Base-by-base conservation (phyloP, 164 flowering plant genomes). In the Tetrastigma voinierianum region DNA sequence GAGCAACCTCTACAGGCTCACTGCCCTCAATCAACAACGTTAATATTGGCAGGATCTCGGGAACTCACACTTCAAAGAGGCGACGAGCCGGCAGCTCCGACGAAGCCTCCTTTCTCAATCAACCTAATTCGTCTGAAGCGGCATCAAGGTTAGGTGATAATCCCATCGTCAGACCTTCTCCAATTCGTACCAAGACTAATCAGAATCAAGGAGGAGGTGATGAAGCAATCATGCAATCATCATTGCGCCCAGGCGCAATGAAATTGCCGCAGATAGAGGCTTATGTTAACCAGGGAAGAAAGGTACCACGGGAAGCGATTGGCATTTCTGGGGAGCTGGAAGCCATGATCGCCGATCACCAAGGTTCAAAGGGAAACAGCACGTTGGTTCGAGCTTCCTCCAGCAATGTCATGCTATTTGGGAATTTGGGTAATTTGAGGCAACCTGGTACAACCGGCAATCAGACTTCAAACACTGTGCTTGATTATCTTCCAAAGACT, bases 301-400 rank as follows among this genome's bases (percentile, higher is more conserved):
- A 63, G 60, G 88, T 77, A 3, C 83, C 87, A 0, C n/a, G 78
- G 54, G 86, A 74, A 45, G 62, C 78, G 0, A 59, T n/a, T 9
- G 85, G 91, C 0, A 67, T 90, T 8, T 87, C 96, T 1, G 96
- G 91, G 0, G 97, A 89, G 83, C 91, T 93, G 0, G 98, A 91
- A 14, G 84, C 73, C 72, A 77, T 87, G 77, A 81, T 91, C 32
- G 44, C 70, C 1, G 96, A 93, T 72, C 82, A 87, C 55, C 92
- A 85, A 51, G 76, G 67, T 45, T 2, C 77, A 1, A 81, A 72
- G 47, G 87, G 85, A 32, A 51, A 72, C 21, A 59, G 68, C 16
- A 65, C 46, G 1, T 76, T 94, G 13, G 92, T 94, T 60, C 79
- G 97, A 4, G 96, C 93, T 15, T 89, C 97, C 0, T 90, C 97